Conservation (phyloP, 148 eudicot species). For the Linanthus parryae region DNA sequence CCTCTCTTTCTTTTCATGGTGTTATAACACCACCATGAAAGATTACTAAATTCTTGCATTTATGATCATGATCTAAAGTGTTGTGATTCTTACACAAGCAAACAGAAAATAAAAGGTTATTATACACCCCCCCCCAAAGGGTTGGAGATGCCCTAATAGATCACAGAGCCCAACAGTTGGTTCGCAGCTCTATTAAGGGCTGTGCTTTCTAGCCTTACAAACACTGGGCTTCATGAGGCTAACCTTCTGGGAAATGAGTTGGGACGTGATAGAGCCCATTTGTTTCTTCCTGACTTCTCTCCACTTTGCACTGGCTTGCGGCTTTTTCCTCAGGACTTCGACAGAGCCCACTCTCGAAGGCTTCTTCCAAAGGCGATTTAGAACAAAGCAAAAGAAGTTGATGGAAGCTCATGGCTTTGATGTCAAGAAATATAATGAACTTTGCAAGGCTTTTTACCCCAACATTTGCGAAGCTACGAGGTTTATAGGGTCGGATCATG, state of each 20-base stretch:
- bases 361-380: slow-evolving; percentile 40
- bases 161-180: slow-evolving; percentile 30
- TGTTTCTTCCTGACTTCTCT: slow-evolving; percentile 64
- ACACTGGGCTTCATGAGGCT: slow-evolving; percentile 73
- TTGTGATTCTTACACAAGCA: too few relatives aligned
- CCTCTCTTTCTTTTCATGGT: too few relatives aligned
- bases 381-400: slow-evolving; percentile 50
- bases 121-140: too few relatives aligned
- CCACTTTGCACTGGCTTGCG: slow-evolving; percentile 49
- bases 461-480: not conserved
- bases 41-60: too few relatives aligned
- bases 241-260: slow-evolving; percentile 65
- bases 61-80: too few relatives aligned
- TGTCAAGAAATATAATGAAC: slow-evolving; percentile 32
- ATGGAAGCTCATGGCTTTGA: slow-evolving; percentile 41
- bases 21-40: too few relatives aligned
- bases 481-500: too few relatives aligned
- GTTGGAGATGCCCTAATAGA: slow-evolving; percentile 43
- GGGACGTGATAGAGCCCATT: slow-evolving; percentile 90
- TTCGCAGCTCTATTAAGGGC: slow-evolving; percentile 52
- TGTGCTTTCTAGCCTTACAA: slow-evolving; percentile 46
- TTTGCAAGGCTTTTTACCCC: slow-evolving; percentile 38
- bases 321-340: slow-evolving; percentile 52
- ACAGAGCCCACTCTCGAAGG: slow-evolving; percentile 64
- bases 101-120: too few relatives aligned